Evolutionary conservation across 2,329 filamentous ascomycete species (phyloP).

Genomic region (Verticillium alfalfae): DNA sequence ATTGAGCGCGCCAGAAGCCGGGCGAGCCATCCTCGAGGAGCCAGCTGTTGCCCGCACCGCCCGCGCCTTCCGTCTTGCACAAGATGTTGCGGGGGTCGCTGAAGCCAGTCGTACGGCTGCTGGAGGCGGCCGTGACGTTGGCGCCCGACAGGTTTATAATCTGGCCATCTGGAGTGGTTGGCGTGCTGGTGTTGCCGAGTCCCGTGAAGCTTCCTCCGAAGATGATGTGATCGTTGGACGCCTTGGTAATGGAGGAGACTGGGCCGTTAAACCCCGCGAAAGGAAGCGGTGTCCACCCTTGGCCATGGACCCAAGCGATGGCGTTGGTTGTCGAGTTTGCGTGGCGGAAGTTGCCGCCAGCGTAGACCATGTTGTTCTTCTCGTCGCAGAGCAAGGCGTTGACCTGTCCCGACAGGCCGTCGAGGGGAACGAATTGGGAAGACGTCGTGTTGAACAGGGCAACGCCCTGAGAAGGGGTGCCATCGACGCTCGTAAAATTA

Average conservation of each 20-base stretch:
- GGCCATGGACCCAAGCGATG: constrained; percentile 66
- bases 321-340: constrained; percentile 77
- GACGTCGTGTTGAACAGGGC: constrained; percentile 76
- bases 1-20: constrained; percentile 79
- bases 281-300: constrained; percentile 73
- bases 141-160: constrained; percentile 80
- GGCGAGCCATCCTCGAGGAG: constrained; percentile 67
- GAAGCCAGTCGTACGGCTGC: constrained; percentile 58
- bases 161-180: constrained; percentile 65
- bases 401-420: constrained; percentile 79
- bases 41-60: constrained; percentile 75
- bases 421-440: constrained; percentile 63
- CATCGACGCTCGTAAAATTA: constrained; percentile 89
- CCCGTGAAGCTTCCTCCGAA: constrained; percentile 90
- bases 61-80: constrained; percentile 66
- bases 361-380: constrained; percentile 72
- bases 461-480: constrained; percentile 68
- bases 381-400: constrained; percentile 78
- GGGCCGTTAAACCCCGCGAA: constrained; percentile 95
- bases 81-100: constrained; percentile 74
- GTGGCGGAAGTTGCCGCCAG: constrained; percentile 80
- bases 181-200: constrained; percentile 71
- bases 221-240: constrained; percentile 76
- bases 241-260: constrained; percentile 78
- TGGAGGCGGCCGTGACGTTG: constrained; percentile 62